These are phyloP conservation scores for Leucaena leucocephala DNA, from an alignment of 306 rosid species.

Conservation along the genomic window DNA sequence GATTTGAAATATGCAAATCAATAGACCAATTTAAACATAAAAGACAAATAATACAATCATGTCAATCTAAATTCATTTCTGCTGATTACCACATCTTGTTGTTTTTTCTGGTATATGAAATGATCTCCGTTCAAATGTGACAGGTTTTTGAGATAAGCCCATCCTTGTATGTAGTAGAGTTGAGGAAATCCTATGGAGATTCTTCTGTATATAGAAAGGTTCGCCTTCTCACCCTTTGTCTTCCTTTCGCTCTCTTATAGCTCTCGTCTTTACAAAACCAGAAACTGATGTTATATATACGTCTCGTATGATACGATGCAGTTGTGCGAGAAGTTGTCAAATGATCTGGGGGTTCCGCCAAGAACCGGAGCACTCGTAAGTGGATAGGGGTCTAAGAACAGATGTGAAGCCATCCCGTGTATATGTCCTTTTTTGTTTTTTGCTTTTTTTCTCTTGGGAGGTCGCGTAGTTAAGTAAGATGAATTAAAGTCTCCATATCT, in stretches of 20 bases:
- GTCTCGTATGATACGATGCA: slow-evolving; percentile 43
- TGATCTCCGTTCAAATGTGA: neutral
- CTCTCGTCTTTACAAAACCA: neutral
- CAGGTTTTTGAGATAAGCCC: slow-evolving; percentile 88
- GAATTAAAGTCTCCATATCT: neutral
- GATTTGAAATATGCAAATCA: neutral
- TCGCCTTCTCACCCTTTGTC: neutral
- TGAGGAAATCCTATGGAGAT: slow-evolving; percentile 82
- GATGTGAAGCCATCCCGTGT: slow-evolving; percentile 11
- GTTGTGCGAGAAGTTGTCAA: slow-evolving; percentile 78
- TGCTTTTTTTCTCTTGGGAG: neutral
- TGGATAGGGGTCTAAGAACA: neutral
- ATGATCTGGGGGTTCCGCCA: slow-evolving; percentile 67
- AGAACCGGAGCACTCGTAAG: slow-evolving; percentile 42
- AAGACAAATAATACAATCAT: neutral
- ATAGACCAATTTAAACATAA: neutral
- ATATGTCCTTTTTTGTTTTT: neutral
- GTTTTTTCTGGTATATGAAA: neutral
- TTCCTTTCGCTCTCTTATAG: neutral
- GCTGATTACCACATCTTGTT: slow-evolving; percentile 11
- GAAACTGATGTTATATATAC: slow-evolving; percentile 8
- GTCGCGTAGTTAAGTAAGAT: neutral
- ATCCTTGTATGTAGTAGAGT: slow-evolving; percentile 71
- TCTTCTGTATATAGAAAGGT: slow-evolving; percentile 84
- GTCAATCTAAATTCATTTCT: neutral